Percentiles rank a stretch among this genome's conserved stretches.
These are phyloP conservation scores for Citrullus amarus DNA, from an alignment of 306 rosid species.

Conservation along the genomic window DNA sequence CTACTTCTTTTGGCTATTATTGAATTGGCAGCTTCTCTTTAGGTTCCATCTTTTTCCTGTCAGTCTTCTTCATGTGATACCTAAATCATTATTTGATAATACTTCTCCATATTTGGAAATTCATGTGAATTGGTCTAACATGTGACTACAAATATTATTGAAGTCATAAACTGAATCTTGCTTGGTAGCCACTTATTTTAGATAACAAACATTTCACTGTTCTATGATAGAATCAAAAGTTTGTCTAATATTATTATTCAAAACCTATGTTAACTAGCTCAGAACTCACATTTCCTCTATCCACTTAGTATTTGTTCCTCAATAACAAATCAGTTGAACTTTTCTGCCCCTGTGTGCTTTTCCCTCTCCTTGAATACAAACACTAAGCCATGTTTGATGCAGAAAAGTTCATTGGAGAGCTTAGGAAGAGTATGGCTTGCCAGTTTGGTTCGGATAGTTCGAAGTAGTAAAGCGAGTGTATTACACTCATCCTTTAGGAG, in stretches of 20 bases:
- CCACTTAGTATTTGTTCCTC: neutral
- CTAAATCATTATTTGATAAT: conserved; percentile 3
- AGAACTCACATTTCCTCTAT: neutral
- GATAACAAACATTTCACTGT: neutral
- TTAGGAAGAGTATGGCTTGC: neutral
- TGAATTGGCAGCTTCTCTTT: neutral
- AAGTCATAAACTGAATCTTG: neutral
- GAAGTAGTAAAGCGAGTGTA: neutral
- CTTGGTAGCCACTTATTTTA: neutral
- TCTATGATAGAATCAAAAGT: neutral
- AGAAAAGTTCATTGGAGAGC: neutral
- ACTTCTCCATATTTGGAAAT: conserved; percentile 2
- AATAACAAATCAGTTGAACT: neutral
- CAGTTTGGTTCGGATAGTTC: neutral
- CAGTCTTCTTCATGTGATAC: conserved; percentile 4
- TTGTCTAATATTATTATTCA: neutral
- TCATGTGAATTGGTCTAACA: neutral
- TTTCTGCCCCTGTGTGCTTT: neutral
- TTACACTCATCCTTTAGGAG: neutral
- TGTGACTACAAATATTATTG: neutral
- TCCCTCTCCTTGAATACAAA: no score
- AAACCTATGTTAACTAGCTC: neutral
- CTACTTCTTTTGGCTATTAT: conserved; percentile 5
- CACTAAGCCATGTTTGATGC: neutral
- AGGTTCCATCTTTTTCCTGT: conserved; percentile 5